Evolutionary conservation across 2,329 filamentous ascomycete species (phyloP), one percentile per base, ranked within the genome.

Genomic region (Nigrograna mackinnonii): DNA sequence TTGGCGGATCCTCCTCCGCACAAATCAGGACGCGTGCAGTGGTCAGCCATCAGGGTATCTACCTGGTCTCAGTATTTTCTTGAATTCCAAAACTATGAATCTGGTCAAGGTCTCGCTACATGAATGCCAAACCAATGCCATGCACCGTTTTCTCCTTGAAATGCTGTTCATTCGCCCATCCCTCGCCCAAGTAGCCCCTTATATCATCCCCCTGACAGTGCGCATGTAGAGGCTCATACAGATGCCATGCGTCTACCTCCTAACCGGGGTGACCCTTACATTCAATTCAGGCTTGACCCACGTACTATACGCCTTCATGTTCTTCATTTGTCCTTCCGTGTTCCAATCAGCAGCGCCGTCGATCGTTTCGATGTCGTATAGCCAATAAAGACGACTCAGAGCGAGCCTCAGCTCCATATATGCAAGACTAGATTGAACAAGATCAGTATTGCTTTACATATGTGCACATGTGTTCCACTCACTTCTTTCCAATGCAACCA

Each of bases 371-470:
- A 57, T 28, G 35, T 57, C 53, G 28, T 49, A 57, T 4, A 45
- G 42, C 54, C 54, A 57, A 22, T 55, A 44, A 3, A 57, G 37
- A 6, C 50, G 41, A n/a, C 36, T 40, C 13, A 57, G 41, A 22
- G 41, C 47, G 11, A 57, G 22, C 28, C 54, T 43, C 54, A 57
- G 47, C 37, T 57, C 54, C 49, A 55, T 57, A 36, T 67, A 67
- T 5, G 59, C 56, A 26, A 49, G 18, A 39, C 39, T 46, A 21
- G 2, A 32, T 6, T 31, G 7, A 20, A 26, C 40, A n/a, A 44
- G 37, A 5, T 31, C 9, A 32, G 26, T 18, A n/a, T 13, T 18
- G 5, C 11, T 26, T 22, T n/a, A n/a, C n/a, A n/a, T n/a, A 39
- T 22, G 22, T 38, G 17, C 6, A 24, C 14, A n/a, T n/a, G n/a